Conservation (phyloP, 805 yeast species). For the Kregervanrija pseudodelftensis region DNA sequence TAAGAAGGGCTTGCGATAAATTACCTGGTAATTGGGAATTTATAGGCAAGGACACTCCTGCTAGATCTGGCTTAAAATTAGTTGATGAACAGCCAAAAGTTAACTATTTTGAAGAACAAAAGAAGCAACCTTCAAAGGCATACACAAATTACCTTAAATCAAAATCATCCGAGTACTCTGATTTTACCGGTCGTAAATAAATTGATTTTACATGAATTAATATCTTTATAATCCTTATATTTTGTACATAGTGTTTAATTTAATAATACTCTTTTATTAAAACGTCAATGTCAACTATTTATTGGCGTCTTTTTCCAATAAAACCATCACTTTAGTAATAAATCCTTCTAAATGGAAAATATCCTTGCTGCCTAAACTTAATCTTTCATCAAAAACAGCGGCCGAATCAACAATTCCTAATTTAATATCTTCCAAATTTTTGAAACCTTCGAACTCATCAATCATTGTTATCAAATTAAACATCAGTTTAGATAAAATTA, state of each 20-base stretch:
- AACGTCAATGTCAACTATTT: neutral
- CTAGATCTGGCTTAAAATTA: slow-evolving; percentile 64
- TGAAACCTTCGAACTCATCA: slow-evolving; percentile 14
- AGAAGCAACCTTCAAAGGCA: slow-evolving; percentile 58
- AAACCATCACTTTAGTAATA: slow-evolving; percentile 80
- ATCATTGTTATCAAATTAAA: slow-evolving; percentile 25
- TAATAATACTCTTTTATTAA: neutral
- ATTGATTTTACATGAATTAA: neutral
- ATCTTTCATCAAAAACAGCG: slow-evolving; percentile 74
- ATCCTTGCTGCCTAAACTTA: slow-evolving; percentile 79
- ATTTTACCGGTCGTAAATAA: slow-evolving; percentile 25
- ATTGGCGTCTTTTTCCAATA: slow-evolving; percentile 38
- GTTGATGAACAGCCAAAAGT: slow-evolving; percentile 38
- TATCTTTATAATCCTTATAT: neutral
- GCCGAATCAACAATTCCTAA: slow-evolving; percentile 50
- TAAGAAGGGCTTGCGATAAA: slow-evolving; percentile 84
- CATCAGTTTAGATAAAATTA: slow-evolving; percentile 59
- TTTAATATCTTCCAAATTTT: slow-evolving; percentile 25
- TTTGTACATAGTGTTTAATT: slow-evolving; percentile 1
- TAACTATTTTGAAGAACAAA: slow-evolving; percentile 49
- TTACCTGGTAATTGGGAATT: slow-evolving; percentile 91
- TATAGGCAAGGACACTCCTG: slow-evolving; percentile 52
- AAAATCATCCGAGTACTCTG: slow-evolving; percentile 44
- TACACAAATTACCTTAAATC: slow-evolving; percentile 48
- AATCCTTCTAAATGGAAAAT: slow-evolving; percentile 95